Conservation (phyloP, 176 grass and related monocot genomes). For the Phoenix dactylifera region DNA sequence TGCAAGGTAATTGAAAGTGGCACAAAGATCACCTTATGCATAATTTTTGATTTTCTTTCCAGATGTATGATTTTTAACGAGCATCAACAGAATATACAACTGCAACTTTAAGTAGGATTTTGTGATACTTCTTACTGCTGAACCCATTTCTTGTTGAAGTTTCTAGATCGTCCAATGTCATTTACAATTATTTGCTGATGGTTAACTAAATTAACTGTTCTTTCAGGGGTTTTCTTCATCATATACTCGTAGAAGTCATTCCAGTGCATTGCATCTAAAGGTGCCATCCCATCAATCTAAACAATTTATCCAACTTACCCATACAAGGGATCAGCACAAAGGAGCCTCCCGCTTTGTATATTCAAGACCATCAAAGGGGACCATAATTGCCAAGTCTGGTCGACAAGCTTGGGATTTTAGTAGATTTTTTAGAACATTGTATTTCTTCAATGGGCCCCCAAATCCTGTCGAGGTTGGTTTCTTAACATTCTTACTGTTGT, state of each 20-base stretch:
- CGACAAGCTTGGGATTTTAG: conserved; percentile 80
- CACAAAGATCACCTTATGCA: no score
- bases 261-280: conserved; percentile 24
- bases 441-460: conserved; percentile 89
- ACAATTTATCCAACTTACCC: conserved; percentile 20
- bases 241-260: conserved; percentile 26
- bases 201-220: not conserved
- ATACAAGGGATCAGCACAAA: conserved; percentile 26
- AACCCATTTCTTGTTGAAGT: not conserved
- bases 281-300: conserved; percentile 29
- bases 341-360: not conserved
- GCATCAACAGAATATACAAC: no score
- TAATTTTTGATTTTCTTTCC: no score
- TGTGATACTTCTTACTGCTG: no score
- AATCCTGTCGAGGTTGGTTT: conserved; percentile 72
- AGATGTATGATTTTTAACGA: no score
- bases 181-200: no score
- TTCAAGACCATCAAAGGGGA: conserved; percentile 29
- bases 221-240: conserved; percentile 37
- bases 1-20: no score
- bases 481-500: not conserved
- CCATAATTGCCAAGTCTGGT: conserved; percentile 38
- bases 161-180: not conserved
- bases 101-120: no score
- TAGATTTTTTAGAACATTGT: conserved; percentile 77